phyloP scores from a whole-genome alignment of 495 filamentous ascomycete species.

The Talaromyces ruber region DNA sequence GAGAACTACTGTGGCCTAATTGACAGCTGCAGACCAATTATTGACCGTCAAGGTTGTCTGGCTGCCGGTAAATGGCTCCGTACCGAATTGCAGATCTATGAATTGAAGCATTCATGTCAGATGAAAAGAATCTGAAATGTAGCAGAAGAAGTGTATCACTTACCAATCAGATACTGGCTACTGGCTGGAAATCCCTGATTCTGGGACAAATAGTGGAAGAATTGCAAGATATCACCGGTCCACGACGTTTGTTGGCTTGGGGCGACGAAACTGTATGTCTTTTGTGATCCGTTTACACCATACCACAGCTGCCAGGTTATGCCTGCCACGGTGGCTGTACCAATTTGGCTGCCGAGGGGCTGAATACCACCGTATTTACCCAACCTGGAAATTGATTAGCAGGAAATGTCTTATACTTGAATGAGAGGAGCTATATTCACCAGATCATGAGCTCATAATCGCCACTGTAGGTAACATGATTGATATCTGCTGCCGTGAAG shows the following conservation, averaged over 20 bases:
- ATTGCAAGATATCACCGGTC: conserved; percentile 31
- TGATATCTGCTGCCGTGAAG: conserved; percentile 35
- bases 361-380: conserved; percentile 23
- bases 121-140: background rate
- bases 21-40: conserved; percentile 11
- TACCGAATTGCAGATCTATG: conserved; percentile 34
- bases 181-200: conserved; percentile 25
- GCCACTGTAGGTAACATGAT: conserved; percentile 33
- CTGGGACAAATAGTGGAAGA: conserved; percentile 31
- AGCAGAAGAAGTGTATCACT: conserved; percentile 7
- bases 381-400: conserved; percentile 16
- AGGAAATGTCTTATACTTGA: background rate
- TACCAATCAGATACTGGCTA: conserved; percentile 39
- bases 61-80: conserved; percentile 34
- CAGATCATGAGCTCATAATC: conserved; percentile 45
- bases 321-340: conserved; percentile 21
- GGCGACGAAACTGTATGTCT: conserved; percentile 38
- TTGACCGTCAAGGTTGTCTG: conserved; percentile 13
- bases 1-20: background rate
- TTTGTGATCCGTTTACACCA: conserved; percentile 27
- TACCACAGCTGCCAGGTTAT: conserved; percentile 28
- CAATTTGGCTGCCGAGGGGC: conserved; percentile 30
- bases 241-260: conserved; percentile 20
- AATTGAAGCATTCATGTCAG: conserved; percentile 1
- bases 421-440: conserved; percentile 14